Percentiles rank a stretch among this genome's conserved stretches.
phyloP scores from a whole-genome alignment of 305 asterid species.

The Solanum chacoense region DNA sequence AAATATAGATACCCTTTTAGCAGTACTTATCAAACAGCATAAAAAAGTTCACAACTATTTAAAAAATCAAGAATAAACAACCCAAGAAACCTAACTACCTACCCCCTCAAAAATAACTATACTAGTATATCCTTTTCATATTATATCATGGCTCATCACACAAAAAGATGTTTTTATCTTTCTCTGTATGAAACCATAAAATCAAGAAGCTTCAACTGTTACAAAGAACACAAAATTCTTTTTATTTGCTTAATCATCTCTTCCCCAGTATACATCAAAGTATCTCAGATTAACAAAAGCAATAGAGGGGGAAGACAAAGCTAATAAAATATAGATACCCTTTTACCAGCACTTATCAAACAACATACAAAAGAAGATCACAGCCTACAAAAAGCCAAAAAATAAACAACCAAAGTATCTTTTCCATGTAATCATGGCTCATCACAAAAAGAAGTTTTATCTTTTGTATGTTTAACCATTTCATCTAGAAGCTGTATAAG shows the following conservation, averaged over 20 bases:
- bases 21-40: background rate
- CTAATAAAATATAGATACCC: background rate
- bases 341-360: background rate
- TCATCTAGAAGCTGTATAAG: background rate
- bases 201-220: background rate
- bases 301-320: background rate
- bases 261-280: background rate
- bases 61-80: background rate
- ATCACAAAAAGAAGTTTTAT: background rate
- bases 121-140: background rate
- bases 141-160: background rate
- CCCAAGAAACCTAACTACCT: background rate
- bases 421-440: background rate
- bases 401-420: background rate
- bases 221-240: background rate
- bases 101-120: background rate
- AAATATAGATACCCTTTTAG: background rate
- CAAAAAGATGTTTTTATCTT: background rate
- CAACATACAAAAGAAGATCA: background rate
- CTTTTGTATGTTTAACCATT: background rate
- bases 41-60: background rate
- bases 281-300: background rate
- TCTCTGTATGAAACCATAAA: background rate
- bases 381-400: background rate
- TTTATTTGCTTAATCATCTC: background rate